Evolutionary conservation across 169 alveolate species (phyloP).

Genomic region (Babesia bigemina): DNA sequence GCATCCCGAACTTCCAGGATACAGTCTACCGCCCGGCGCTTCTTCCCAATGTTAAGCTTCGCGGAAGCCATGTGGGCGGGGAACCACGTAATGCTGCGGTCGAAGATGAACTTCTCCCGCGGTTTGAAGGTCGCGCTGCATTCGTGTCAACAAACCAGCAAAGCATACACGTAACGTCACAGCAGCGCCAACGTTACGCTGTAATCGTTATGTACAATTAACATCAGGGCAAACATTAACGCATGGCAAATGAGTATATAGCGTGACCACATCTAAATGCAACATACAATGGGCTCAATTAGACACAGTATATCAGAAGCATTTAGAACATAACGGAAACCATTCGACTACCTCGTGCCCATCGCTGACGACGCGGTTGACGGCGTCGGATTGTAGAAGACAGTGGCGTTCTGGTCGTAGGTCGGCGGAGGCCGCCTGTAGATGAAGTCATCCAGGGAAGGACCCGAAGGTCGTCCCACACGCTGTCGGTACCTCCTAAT

Average conservation of each 20-base stretch:
- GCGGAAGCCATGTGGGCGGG: slow-evolving; percentile 69
- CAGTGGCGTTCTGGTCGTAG: background rate
- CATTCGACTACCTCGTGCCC: too few relatives aligned
- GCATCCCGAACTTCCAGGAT: slow-evolving; percentile 67
- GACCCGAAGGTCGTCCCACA: slow-evolving; percentile 60
- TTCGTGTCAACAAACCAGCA: background rate
- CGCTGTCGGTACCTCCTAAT: slow-evolving; percentile 47
- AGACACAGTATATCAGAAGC: too few relatives aligned
- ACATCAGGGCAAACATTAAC: background rate
- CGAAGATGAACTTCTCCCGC: slow-evolving; percentile 49
- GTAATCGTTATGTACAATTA: too few relatives aligned
- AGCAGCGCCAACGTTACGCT: background rate
- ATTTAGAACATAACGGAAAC: too few relatives aligned
- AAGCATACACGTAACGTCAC: background rate
- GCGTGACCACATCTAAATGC: too few relatives aligned
- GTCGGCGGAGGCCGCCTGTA: slow-evolving; percentile 21
- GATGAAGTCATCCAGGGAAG: slow-evolving; percentile 63
- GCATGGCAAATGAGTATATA: too few relatives aligned
- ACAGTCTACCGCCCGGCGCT: slow-evolving; percentile 60
- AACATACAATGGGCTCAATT: too few relatives aligned
- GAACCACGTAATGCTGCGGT: slow-evolving; percentile 68
- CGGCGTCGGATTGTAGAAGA: background rate
- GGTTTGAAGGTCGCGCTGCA: slow-evolving; percentile 28
- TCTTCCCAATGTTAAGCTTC: slow-evolving; percentile 53
- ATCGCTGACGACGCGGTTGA: background rate